Evolutionary conservation across 2,329 filamentous ascomycete species (phyloP).

Genomic region (Furcasterigmium sp.): DNA sequence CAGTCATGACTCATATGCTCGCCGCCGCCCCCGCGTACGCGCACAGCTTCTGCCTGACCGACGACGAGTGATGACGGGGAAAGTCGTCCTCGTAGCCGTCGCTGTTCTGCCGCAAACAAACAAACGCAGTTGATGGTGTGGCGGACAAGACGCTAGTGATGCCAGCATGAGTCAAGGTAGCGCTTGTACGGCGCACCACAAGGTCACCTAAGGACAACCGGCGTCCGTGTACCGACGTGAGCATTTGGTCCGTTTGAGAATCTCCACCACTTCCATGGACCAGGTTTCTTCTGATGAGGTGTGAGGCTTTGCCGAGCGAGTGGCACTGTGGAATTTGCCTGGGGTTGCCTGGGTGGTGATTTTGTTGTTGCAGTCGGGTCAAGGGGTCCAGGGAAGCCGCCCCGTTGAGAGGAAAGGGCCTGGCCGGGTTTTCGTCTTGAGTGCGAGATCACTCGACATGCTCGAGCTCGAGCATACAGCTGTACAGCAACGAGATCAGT

Average conservation of each 20-base stretch:
- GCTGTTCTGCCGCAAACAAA: background rate
- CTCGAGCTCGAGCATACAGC: no score
- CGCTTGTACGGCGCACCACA: background rate
- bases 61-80: no score
- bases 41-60: no score
- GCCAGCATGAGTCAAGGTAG: constrained; percentile 1
- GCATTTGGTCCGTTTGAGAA: background rate
- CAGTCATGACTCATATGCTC: no score
- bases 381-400: no score
- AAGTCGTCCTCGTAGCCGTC: background rate
- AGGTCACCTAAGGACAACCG: background rate
- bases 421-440: background rate
- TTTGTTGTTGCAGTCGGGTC: no score
- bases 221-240: background rate
- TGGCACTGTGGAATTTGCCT: background rate
- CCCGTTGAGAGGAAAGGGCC: no score
- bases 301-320: background rate
- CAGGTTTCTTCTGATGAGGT: background rate
- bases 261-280: background rate
- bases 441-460: background rate
- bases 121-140: background rate
- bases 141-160: background rate
- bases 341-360: no score
- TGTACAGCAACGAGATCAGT: no score
- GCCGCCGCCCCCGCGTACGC: no score